These are phyloP conservation scores for Trichoderma asperellum DNA, from an alignment of 2,329 filamentous ascomycete genomes.

Conservation along the genomic window DNA sequence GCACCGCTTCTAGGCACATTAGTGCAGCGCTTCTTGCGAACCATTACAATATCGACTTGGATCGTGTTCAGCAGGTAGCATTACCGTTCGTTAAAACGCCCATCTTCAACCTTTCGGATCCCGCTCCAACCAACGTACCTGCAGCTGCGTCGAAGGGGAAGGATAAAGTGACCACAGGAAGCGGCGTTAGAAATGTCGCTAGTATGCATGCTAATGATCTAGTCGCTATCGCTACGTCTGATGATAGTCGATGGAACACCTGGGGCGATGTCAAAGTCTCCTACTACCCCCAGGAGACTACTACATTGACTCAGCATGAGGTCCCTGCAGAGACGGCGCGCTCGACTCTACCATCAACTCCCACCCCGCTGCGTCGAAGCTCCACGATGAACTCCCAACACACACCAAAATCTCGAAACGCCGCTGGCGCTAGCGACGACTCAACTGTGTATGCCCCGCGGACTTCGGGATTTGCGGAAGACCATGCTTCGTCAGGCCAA, in stretches of 20 bases:
- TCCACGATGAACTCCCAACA: slow-evolving; percentile 56
- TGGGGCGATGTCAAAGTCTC: slow-evolving; percentile 81
- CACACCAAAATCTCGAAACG: slow-evolving; percentile 47
- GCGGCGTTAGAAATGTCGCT: slow-evolving; percentile 52
- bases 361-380: slow-evolving; percentile 74
- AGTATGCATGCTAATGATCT: slow-evolving; percentile 83
- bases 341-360: slow-evolving; percentile 65
- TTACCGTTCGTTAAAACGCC: slow-evolving; percentile 78
- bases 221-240: slow-evolving; percentile 69
- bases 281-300: slow-evolving; percentile 66
- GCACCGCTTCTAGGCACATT: slow-evolving; percentile 66
- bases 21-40: slow-evolving; percentile 76
- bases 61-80: slow-evolving; percentile 83
- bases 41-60: slow-evolving; percentile 80
- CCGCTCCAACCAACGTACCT: slow-evolving; percentile 57
- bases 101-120: slow-evolving; percentile 55
- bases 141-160: slow-evolving; percentile 71
- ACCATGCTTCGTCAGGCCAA: slow-evolving; percentile 48
- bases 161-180: slow-evolving; percentile 60
- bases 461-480: slow-evolving; percentile 46
- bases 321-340: slow-evolving; percentile 36
- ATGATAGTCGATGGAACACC: slow-evolving; percentile 66
- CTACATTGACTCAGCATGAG: slow-evolving; percentile 34
- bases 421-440: slow-evolving; percentile 47
- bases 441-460: slow-evolving; percentile 55